Base-by-base conservation (phyloP, 2,329 filamentous ascomycete species). In the Aspergillus phoenicis region DNA sequence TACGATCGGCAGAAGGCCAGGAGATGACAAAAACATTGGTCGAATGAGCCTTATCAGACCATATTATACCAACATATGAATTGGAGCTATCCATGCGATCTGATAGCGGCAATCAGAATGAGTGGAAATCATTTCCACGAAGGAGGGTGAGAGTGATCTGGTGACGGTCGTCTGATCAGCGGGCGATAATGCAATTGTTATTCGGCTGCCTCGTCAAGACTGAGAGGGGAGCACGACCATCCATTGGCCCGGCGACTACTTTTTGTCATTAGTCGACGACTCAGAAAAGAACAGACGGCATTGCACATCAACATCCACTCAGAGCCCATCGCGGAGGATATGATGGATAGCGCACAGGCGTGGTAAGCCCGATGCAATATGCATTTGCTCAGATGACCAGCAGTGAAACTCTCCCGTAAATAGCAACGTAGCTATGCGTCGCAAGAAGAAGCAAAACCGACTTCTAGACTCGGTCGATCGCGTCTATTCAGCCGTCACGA, bases 301-400 rank as follows among this genome's bases (percentile, higher is more conserved):
- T 49, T 49, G 45, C 26, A 51, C 47, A 30, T 30, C 26, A 28
- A 33, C 47, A 33, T 51, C 47, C 47, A 51, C 24, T 51, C 47
- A 33, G 8, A 28, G 10, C 26, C 26, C 47, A 33, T 33, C 47
- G 47, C 47, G 47, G 47, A 51, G 47, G 47, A 51, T 51, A 51
- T 51, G 47, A 33, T 49, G 15, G 45, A 51, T 51, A 30, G 47
- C 24, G 47, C 47, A 51, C 47, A 51, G 47, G 47, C 47, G 30
- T 51, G 26, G 47, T 51, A 51, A 51, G 47, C 28, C 28, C 47
- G 47, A 51, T 51, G 47, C 47, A 51, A 51, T 51, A 51, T 51
- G 47, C 47, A 51, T 51, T 30, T 28, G 47, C n/a, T 49, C 61
- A 63, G 61, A 63, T 63, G 61, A 63, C 61, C 54, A 45, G 38